Conservation (phyloP, 345 rosid species). For the Salix viminalis region DNA sequence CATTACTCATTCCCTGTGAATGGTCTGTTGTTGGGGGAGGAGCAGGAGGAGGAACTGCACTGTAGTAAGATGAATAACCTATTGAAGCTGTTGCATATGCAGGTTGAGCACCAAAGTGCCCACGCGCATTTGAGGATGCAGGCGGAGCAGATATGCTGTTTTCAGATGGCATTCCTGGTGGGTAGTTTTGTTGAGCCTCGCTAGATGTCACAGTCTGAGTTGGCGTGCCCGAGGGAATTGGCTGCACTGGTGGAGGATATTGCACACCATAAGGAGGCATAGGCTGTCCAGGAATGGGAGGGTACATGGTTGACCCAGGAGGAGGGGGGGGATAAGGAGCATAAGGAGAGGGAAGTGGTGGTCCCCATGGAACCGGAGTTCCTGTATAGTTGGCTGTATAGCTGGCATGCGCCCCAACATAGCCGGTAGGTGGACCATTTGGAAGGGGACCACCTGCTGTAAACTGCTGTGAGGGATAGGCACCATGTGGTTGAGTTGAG, state of each 20-base stretch:
- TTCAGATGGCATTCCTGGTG: conserved; percentile 88
- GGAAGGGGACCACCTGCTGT: conserved; percentile 68
- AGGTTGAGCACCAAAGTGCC: conserved; percentile 47
- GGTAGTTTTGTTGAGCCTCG: conserved; percentile 74
- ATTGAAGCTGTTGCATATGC: conserved; percentile 48
- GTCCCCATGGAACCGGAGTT: conserved; percentile 83
- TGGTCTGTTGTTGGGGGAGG: conserved; percentile 44
- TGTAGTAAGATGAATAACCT: conserved; percentile 71
- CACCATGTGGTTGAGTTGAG: conserved; percentile 58
- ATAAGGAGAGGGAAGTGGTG: conserved; percentile 74
- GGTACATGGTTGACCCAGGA: conserved; percentile 64
- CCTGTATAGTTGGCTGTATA: conserved; percentile 19
- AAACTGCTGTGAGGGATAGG: conserved; percentile 76
- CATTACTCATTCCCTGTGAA: conserved; percentile 55
- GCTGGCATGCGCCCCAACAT: conserved; percentile 33
- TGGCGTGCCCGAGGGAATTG: conserved; percentile 64
- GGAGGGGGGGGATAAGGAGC: conserved; percentile 66
- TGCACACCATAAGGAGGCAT: conserved; percentile 82
- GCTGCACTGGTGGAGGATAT: conserved; percentile 66
- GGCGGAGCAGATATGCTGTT: conserved; percentile 49
- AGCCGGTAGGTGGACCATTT: conserved; percentile 48
- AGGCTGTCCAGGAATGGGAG: conserved; percentile 79
- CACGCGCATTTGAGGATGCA: conserved; percentile 47
- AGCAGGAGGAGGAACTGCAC: conserved; percentile 65
- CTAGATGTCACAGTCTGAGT: conserved; percentile 42